Base-by-base conservation (phyloP, 306 rosid genomes). In the Cicer cuneatum region DNA sequence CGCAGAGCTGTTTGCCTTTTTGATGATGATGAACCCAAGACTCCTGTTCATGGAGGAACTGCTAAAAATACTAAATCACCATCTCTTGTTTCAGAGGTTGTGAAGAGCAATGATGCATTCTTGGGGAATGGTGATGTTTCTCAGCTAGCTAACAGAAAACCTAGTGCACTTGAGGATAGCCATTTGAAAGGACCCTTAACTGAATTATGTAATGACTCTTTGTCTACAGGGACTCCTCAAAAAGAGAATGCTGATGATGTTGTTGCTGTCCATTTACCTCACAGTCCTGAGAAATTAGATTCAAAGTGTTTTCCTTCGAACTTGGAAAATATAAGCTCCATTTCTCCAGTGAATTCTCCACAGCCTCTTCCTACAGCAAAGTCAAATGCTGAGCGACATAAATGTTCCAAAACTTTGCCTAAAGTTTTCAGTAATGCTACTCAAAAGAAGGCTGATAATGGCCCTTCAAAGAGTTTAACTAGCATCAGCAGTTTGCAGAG, bases 271-370 rank as follows among this genome's bases (percentile, higher is more conserved):
- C 73, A 82, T 40, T 71, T 51, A 58, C 35, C 74, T 52, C 80
- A 33, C 41, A 83, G 88, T 86, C 86, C 85, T 6, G 70, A 57
- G 42, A 78, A 83, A 85, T 71, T 73, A 59, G 82, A 83, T 75
- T 72, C 79, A 6, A 79, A 82, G 77, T 86, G 70, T 68, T 53
- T 59, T 47, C 47, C 83, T 60, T 54, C 81, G 43, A 86, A 87
- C 63, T 86, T 72, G 79, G 85, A 79, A 46, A 86, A 86, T 62
- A 72, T 64, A 41, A 73, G 69, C 69, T 68, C 83, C 77, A 63
- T n/a, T n/a, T 87, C 96, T 71, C 98, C 89, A 1, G 77, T 72
- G 43, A 84, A 75, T 84, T 90, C 89, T 48, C 93, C 93, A 42
- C 69, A 14, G 41, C 70, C 74, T 66, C 40, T 70, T 77, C 70